Base-by-base conservation (phyloP, 139 green algal genomes). In the Closterium sp. region DNA sequence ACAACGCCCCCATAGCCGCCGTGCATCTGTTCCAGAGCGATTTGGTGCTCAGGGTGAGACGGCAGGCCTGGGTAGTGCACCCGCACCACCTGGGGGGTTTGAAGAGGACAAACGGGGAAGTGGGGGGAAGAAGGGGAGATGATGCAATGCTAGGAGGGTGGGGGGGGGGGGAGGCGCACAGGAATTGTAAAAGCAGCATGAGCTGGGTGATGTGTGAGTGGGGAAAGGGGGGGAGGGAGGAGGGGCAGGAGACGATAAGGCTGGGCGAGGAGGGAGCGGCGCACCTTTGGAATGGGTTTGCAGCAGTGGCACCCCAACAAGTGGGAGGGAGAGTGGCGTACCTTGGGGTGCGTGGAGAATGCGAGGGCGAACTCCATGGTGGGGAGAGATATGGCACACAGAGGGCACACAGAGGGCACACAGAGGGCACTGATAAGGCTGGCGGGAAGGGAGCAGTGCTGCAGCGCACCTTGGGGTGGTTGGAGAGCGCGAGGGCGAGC, bases 1-100 rank as follows among this genome's bases (percentile, higher is more conserved):
- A 99, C 95, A 34, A 99, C 98, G 7, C 98, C 98, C 30, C 98
- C 98, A 93, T 97, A 99, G 34, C 97, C 98, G 22, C 24, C 94
- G 17, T 79, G 62, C 95, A 99, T 99, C 95, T 99, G 98, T 17
- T 90, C 85, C 88, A 94, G 94, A 11, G 98, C 98, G 89, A 99
- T 99, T 28, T 95, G 95, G 92, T 99, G 97, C 94, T 99, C 98
- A 2, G 97, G 97, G 95, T 99, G 98, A 28, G 86, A 96, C 10
- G 92, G 91, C 31, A 99, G 96, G 7, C 98, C 98, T 13, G 97
- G 96, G 92, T 97, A 97, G 92, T 97, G 96, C 87, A 97, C 96
- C 21, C 86, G 62, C 50, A 89, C n/a, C 30, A 96, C 94, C 92
- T 94, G 92, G 22, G 17, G 30, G 38, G 32, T n/a, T n/a, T 13